These are phyloP conservation scores for Pterocarpus macrocarpus DNA, from an alignment of 306 rosid genomes.

Conservation along the genomic window DNA sequence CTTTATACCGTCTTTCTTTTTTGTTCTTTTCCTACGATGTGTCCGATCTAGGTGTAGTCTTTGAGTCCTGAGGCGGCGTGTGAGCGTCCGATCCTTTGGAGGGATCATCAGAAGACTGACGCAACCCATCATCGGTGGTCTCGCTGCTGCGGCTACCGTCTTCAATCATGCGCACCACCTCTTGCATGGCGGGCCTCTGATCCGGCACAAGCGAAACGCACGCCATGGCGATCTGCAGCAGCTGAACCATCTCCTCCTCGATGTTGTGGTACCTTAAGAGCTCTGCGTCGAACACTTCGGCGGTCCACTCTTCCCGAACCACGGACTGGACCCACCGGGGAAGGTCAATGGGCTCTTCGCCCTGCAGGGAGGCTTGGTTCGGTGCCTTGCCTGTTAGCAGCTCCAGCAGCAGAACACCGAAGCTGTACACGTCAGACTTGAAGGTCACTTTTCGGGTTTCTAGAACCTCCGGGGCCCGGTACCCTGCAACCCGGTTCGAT, in stretches of 20 bases:
- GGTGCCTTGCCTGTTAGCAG: conserved; percentile 83
- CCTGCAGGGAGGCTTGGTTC: conserved; percentile 69
- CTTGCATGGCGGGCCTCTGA: conserved; percentile 77
- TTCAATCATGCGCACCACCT: conserved; percentile 80
- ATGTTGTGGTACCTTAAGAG: too few relatives aligned
- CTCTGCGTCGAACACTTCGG: conserved; percentile 72
- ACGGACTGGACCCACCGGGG: conserved; percentile 91
- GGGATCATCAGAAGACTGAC: conserved; percentile 76
- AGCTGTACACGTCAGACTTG: conserved; percentile 84
- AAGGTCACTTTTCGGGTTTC: conserved; percentile 69
- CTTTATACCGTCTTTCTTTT: background rate
- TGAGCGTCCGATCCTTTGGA: conserved; percentile 74
- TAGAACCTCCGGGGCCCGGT: conserved; percentile 75
- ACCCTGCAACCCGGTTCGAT: conserved; percentile 66
- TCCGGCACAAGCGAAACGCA: conserved; percentile 80
- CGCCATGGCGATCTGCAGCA: conserved; percentile 56
- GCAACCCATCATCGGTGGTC: conserved; percentile 62
- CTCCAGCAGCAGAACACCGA: conserved; percentile 76
- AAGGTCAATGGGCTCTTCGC: conserved; percentile 78
- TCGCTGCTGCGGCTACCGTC: conserved; percentile 61
- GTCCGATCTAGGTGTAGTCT: conserved; percentile 59
- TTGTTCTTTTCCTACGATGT: conserved; percentile 43
- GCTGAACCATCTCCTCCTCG: too few relatives aligned
- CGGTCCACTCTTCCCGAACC: conserved; percentile 89
- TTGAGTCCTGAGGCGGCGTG: conserved; percentile 62